A percentile compares a stretch with the other conserved stretches of the same genome.
Conservation (phyloP, 2,329 filamentous ascomycete species). For the Pyrenochaeta sp. region DNA sequence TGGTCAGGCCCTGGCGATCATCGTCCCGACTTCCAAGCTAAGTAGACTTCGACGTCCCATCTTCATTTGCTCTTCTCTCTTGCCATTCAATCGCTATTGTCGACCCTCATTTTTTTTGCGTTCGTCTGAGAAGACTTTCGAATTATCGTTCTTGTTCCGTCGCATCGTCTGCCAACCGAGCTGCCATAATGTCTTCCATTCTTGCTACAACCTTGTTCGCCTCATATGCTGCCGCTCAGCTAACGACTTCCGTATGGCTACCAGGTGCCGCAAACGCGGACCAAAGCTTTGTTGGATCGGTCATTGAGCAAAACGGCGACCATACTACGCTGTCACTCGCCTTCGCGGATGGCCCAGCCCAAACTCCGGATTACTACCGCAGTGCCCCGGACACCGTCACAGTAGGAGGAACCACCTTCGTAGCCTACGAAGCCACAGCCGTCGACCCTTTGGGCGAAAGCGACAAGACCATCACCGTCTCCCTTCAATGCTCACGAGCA, state of each 20-base stretch:
- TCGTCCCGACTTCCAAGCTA: slow-evolving; percentile 3
- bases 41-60: slow-evolving; percentile 4
- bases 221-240: slow-evolving; percentile 28
- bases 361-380: slow-evolving; percentile 11
- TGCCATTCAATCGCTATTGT: neutral
- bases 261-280: slow-evolving; percentile 21
- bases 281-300: slow-evolving; percentile 28
- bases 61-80: neutral
- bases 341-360: slow-evolving; percentile 4
- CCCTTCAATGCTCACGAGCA: slow-evolving; percentile 20
- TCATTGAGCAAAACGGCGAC: slow-evolving; percentile 29
- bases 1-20: slow-evolving; percentile 13
- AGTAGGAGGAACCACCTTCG: slow-evolving; percentile 28
- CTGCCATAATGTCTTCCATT: slow-evolving; percentile 32
- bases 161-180: neutral
- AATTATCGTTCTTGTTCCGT: neutral
- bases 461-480: slow-evolving; percentile 15
- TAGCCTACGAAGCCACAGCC: slow-evolving; percentile 20
- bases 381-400: slow-evolving; percentile 17
- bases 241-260: slow-evolving; percentile 42
- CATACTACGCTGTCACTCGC: slow-evolving; percentile 29
- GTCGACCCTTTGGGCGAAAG: slow-evolving; percentile 5
- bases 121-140: neutral
- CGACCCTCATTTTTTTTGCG: neutral
- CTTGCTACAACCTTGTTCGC: slow-evolving; percentile 31